Percentiles rank a stretch among this genome's conserved stretches.
Evolutionary conservation across 1,284 basidiomycete genomes (phyloP).

Genomic region (Limonomyces culmigenus): DNA sequence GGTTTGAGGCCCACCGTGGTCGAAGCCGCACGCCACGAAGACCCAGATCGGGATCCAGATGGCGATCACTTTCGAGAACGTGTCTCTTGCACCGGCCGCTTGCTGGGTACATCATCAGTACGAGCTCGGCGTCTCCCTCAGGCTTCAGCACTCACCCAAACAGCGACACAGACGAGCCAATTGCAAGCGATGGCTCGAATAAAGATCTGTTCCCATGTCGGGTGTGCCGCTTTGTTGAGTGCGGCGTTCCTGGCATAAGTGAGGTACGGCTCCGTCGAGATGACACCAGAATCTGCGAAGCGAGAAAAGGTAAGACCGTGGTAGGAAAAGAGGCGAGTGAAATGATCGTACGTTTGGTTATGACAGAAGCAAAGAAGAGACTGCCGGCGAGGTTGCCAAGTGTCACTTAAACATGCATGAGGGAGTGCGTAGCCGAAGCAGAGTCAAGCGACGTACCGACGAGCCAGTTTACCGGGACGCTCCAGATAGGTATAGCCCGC

Average conservation of each 20-base stretch:
- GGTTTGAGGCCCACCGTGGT: too few species aligned
- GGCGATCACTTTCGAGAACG: constrained; percentile 55
- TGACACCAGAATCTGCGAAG: constrained; percentile 33
- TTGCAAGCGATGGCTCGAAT: constrained; percentile 66
- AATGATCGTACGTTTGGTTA: constrained; percentile 37
- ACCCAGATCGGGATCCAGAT: constrained; percentile 69
- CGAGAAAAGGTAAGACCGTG: constrained; percentile 2
- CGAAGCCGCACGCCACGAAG: too few species aligned
- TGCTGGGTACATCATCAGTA: constrained; percentile 25
- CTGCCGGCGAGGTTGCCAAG: constrained; percentile 60
- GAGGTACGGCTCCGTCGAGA: constrained; percentile 39
- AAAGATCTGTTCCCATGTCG: constrained; percentile 61
- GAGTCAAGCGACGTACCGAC: constrained; percentile 47
- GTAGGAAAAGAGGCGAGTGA: constrained; percentile 1
- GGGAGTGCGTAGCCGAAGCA: neutral
- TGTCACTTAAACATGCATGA: constrained; percentile 25
- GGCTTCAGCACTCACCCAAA: constrained; percentile 37
- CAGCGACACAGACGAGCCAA: constrained; percentile 62
- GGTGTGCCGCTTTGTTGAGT: constrained; percentile 44
- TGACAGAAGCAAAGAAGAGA: constrained; percentile 51
- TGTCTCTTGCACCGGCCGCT: constrained; percentile 55
- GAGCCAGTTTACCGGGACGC: constrained; percentile 46
- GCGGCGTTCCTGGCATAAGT: constrained; percentile 33
- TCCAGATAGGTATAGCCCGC: constrained; percentile 50
- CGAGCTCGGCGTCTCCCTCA: constrained; percentile 1